Conservation (phyloP, 108 stramenopile species). For the Ochromonas danica region DNA sequence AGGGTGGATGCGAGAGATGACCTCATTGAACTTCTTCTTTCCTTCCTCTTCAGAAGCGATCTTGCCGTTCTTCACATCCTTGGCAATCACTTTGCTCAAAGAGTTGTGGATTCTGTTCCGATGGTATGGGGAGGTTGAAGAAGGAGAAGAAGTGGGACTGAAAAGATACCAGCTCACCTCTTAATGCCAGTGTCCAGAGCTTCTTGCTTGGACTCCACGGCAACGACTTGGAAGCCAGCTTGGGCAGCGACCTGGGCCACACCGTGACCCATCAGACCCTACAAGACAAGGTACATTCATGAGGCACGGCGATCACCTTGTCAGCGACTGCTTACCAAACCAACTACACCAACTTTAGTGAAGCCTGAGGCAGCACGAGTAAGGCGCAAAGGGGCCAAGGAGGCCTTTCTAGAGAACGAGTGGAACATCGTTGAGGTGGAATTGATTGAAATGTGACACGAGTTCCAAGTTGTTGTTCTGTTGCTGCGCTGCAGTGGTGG, state of each 20-base stretch:
- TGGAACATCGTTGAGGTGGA: too few relatives aligned
- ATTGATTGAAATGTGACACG: too few relatives aligned
- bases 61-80: conserved; percentile 68
- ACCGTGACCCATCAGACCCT: conserved; percentile 98
- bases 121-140: too few relatives aligned
- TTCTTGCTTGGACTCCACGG: conserved; percentile 46
- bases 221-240: conserved; percentile 69
- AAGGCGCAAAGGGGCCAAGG: too few relatives aligned
- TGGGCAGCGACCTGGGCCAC: conserved; percentile 73
- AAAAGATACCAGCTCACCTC: too few relatives aligned
- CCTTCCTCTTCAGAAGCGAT: conserved; percentile 66
- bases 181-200: conserved; percentile 39
- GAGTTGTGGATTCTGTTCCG: conserved; percentile 53
- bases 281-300: too few relatives aligned
- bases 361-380: conserved; percentile 36
- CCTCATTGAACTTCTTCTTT: conserved; percentile 37
- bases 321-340: too few relatives aligned
- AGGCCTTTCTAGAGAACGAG: too few relatives aligned
- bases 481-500: too few relatives aligned
- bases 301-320: too few relatives aligned
- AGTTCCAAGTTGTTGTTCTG: too few relatives aligned
- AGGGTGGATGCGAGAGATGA: conserved; percentile 66
- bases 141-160: too few relatives aligned
- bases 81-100: conserved; percentile 40
- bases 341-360: conserved; percentile 82